phyloP scores from a whole-genome alignment of 1,284 basidiomycete species.

The Sanghuangporus sanghuang region DNA sequence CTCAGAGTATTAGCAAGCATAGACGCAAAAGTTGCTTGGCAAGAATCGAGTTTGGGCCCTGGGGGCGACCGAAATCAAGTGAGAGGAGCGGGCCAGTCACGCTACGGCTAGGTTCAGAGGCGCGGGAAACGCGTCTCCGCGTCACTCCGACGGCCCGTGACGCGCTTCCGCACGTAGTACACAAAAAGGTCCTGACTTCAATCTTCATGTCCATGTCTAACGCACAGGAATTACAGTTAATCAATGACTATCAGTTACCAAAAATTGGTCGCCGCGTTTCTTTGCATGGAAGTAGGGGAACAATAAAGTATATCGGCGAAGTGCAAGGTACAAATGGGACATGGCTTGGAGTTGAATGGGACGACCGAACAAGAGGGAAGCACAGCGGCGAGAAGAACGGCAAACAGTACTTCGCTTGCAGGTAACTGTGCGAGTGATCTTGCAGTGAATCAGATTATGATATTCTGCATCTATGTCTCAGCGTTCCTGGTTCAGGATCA shows the following conservation, averaged over 20 bases:
- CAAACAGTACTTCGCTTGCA: constrained; percentile 73
- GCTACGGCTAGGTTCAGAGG: background rate
- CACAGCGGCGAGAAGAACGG: constrained; percentile 83
- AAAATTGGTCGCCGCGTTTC: constrained; percentile 11
- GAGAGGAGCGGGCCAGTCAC: background rate
- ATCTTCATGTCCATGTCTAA: background rate
- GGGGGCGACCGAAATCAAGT: background rate
- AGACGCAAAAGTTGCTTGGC: background rate
- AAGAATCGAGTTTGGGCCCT: background rate
- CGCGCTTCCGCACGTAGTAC: background rate
- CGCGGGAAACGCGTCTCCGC: background rate
- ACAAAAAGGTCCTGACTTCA: background rate
- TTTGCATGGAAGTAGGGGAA: constrained; percentile 47
- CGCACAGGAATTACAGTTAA: background rate
- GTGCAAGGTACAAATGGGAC: constrained; percentile 60
- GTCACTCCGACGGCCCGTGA: background rate
- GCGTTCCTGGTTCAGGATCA: constrained; percentile 56
- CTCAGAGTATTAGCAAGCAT: constrained; percentile 28
- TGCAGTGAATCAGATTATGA: constrained; percentile 2
- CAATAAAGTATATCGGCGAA: constrained; percentile 65
- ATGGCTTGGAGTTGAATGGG: constrained; percentile 97
- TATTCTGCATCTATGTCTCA: constrained; percentile 25
- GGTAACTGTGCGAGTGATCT: constrained; percentile 40
- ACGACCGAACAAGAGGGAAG: constrained; percentile 78
- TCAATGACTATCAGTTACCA: background rate